Base-by-base conservation (phyloP, 108 stramenopile species). In the Craspedostauros australis region DNA sequence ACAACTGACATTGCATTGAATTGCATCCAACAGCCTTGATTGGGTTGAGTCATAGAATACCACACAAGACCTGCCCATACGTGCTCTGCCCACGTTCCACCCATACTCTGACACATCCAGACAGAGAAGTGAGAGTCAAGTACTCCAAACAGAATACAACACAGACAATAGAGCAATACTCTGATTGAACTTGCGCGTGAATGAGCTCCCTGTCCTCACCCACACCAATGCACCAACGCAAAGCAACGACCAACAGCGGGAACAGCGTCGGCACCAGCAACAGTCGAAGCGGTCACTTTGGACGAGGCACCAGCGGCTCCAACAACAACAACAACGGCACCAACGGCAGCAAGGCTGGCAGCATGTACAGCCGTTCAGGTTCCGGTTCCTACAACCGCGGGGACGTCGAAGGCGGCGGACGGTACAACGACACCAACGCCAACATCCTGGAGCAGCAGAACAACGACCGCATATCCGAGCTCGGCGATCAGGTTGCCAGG, bases 401-500 rank as follows among this genome's bases (percentile, higher is more conserved):
- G 28, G 81, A 82, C 57, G 58, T 84, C 26, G 88, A 86, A 76
- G 72, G 76, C 22, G 82, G 78, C 5, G 55, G 64, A 31, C 44
- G 65, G 38, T 73, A 62, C 56, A 54, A 62, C 49, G 85, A 91
- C 42, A 73, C 86, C 60, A 91, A 91, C 36, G 50, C 86, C 38
- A 68, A 60, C 53, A 86, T 91, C 41, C 64, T 92, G 66, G 91
- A 92, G 72, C 71, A 70, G 38, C 86, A 87, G 68, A 92, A 92
- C 56, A 87, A 92, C 46, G 91, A 88, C 55, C 83, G 83, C 2
- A 86, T 92, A 16, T 55, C 71, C 6, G 84, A 88, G 57, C 50
- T 92, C 30, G 79, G 76, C 27, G 91, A 93, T 26, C 84, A 86
- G 55, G 91, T 93, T 26, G 80, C 87, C 0, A 50, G 84, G 34